Evolutionary conservation across 129 eudicot species (phyloP).

Genomic region (Oenanthe sinensis): DNA sequence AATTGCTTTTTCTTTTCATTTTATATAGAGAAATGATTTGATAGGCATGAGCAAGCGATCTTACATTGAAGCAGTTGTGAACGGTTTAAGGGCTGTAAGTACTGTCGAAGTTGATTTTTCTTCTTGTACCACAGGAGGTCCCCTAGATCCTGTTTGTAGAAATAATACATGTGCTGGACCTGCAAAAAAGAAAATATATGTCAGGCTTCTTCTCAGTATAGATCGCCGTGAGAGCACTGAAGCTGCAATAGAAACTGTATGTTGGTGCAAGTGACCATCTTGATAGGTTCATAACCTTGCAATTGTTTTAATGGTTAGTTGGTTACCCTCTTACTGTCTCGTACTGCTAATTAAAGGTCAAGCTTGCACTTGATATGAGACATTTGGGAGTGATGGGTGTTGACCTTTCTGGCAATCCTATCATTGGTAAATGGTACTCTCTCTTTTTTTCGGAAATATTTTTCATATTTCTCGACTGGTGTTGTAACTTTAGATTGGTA

Average conservation of each 20-base stretch:
- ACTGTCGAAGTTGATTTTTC: slow-evolving; percentile 43
- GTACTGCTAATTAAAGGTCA: slow-evolving; percentile 43
- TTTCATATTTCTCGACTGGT: neutral
- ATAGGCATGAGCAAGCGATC: slow-evolving; percentile 86
- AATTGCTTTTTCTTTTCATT: slow-evolving; percentile 12
- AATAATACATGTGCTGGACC: slow-evolving; percentile 13
- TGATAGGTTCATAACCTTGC: neutral
- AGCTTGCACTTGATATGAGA: slow-evolving; percentile 81
- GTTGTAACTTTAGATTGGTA: neutral
- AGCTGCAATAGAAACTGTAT: slow-evolving; percentile 94
- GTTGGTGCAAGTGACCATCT: slow-evolving; percentile 15
- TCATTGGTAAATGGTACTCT: slow-evolving; percentile 74
- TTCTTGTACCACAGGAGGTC: slow-evolving; percentile 16
- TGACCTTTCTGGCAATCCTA: slow-evolving; percentile 95
- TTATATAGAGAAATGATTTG: slow-evolving; percentile 59
- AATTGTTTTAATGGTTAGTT: neutral
- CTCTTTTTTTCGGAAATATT: neutral
- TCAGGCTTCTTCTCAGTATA: slow-evolving; percentile 81
- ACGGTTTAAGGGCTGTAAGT: slow-evolving; percentile 61
- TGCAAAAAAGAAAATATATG: slow-evolving; percentile 50
- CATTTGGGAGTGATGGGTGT: slow-evolving; percentile 76
- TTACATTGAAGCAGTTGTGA: slow-evolving; percentile 78
- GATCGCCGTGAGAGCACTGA: slow-evolving; percentile 81
- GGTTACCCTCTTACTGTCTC: neutral
- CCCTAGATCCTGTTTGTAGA: slow-evolving; percentile 10